phyloP scores from a whole-genome alignment of 495 filamentous ascomycete species.

The Penicillium bovifimosum region DNA sequence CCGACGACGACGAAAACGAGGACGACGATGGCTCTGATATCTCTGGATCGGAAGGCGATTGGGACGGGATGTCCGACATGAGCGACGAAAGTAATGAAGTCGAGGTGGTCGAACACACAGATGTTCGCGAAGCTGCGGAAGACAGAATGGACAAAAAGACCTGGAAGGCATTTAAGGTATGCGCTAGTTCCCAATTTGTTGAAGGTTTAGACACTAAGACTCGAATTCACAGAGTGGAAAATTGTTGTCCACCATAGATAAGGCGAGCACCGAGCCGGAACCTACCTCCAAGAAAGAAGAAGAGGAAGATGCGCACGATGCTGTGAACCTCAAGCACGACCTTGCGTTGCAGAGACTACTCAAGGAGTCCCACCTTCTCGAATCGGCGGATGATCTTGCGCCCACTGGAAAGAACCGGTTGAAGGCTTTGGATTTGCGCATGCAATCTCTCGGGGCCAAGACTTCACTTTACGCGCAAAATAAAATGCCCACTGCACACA shows the following conservation, averaged over 20 bases:
- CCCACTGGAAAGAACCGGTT: slow-evolving; percentile 59
- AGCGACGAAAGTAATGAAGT: slow-evolving; percentile 31
- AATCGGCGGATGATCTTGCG: slow-evolving; percentile 55
- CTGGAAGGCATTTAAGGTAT: slow-evolving; percentile 73
- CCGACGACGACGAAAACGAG: slow-evolving; percentile 24
- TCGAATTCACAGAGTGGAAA: slow-evolving; percentile 31
- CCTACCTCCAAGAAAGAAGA: slow-evolving; percentile 39
- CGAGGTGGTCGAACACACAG: slow-evolving; percentile 64
- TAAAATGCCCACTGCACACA: slow-evolving; percentile 77
- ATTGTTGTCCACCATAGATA: slow-evolving; percentile 44
- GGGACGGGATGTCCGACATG: slow-evolving; percentile 59
- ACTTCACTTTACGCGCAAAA: slow-evolving; percentile 63
- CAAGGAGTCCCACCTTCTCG: slow-evolving; percentile 86
- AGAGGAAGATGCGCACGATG: slow-evolving; percentile 48
- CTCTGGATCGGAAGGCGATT: slow-evolving; percentile 39
- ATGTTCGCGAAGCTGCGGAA: slow-evolving; percentile 25
- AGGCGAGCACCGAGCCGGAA: slow-evolving; percentile 23
- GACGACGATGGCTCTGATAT: slow-evolving; percentile 27
- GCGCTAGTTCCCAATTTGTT: slow-evolving; percentile 1
- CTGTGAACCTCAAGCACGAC: slow-evolving; percentile 78
- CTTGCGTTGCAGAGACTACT: slow-evolving; percentile 85
- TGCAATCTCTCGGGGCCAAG: slow-evolving; percentile 76
- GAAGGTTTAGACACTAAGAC: slow-evolving; percentile 10
- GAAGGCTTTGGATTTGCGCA: slow-evolving; percentile 75
- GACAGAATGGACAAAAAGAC: slow-evolving; percentile 56